A percentile compares a stretch with the other conserved stretches of the same genome.
Conservation (phyloP, 2,329 filamentous ascomycete genomes). For the Elsinoe fawcettii region DNA sequence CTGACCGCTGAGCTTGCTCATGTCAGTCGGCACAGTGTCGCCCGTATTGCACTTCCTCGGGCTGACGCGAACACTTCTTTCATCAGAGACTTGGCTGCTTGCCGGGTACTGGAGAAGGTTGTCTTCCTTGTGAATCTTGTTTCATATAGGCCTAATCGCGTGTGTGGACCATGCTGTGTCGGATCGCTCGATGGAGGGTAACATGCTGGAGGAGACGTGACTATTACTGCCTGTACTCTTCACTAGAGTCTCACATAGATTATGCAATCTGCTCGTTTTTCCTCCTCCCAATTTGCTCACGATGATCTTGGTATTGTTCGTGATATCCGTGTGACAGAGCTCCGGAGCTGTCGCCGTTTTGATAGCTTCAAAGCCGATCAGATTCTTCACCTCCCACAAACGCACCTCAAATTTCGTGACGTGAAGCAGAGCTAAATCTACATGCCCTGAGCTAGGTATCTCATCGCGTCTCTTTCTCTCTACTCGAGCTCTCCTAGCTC, state of each 20-base stretch:
- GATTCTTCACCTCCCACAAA: background rate
- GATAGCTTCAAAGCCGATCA: background rate
- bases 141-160: no score
- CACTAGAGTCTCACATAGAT: no score
- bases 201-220: no score
- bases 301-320: background rate
- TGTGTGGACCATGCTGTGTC: no score
- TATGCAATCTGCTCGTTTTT: no score
- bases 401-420: background rate
- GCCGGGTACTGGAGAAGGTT: constrained; percentile 13
- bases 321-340: background rate
- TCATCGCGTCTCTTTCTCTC: background rate
- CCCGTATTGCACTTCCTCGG: constrained; percentile 15
- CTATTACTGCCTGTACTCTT: no score
- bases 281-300: no score
- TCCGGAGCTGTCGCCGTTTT: background rate
- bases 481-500: background rate
- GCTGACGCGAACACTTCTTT: constrained; percentile 15
- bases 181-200: no score
- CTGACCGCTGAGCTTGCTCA: constrained; percentile 14
- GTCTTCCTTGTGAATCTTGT: background rate
- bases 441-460: no score
- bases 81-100: constrained; percentile 11
- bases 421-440: background rate
- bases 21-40: constrained; percentile 13